Percentiles rank a stretch among this genome's conserved stretches.
These are phyloP conservation scores for Durusdinium trenchii DNA, from an alignment of 73 alveolate species.

Conservation along the genomic window DNA sequence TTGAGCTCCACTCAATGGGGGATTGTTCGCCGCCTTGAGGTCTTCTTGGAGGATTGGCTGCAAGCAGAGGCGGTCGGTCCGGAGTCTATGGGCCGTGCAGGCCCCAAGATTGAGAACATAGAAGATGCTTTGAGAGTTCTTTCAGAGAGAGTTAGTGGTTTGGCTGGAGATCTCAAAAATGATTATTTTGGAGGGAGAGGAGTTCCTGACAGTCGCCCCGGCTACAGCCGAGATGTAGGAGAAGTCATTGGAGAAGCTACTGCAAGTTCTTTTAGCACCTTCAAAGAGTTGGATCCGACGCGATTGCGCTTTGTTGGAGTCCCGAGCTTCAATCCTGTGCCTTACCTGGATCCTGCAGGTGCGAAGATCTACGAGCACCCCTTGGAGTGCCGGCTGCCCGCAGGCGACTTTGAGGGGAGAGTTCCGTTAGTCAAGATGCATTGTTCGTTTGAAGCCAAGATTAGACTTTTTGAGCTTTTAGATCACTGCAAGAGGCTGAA, in stretches of 20 bases:
- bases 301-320: not conserved
- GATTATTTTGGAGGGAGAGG: not conserved
- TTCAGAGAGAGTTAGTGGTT: not conserved
- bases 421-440: not conserved
- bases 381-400: not conserved
- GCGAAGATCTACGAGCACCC: not conserved
- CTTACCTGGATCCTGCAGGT: not conserved
- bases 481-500: not conserved
- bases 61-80: not conserved
- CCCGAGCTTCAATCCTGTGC: not conserved
- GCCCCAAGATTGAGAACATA: not conserved
- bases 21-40: not conserved
- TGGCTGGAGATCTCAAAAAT: not conserved
- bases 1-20: not conserved
- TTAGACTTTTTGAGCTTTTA: not conserved
- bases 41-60: not conserved
- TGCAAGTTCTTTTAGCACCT: too few species aligned
- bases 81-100: not conserved
- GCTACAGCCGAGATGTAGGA: not conserved
- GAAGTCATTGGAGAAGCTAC: not conserved
- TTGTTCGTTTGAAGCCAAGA: too few species aligned
- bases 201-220: not conserved
- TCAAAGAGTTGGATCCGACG: not conserved
- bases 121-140: not conserved
- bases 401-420: not conserved